Percentiles rank a stretch among this genome's conserved stretches.
Conservation (phyloP, 176 grass and related monocot species). For the Pharus latifolius region DNA sequence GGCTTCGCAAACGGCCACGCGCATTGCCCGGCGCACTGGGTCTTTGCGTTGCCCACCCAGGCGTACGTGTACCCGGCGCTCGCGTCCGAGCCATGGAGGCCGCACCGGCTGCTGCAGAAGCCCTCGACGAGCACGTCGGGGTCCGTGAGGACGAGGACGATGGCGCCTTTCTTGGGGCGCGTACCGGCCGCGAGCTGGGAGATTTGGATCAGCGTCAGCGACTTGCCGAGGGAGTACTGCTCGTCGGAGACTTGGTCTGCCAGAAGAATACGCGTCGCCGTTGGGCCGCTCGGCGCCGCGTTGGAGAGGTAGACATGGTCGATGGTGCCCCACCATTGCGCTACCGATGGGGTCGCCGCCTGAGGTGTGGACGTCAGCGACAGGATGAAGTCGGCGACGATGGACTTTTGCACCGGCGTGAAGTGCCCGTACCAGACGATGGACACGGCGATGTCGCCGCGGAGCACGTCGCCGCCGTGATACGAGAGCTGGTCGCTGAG, state of each 20-base stretch:
- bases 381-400: slow-evolving; percentile 41
- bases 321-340: slow-evolving; percentile 43
- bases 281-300: background rate
- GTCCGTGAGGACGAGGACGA: slow-evolving; percentile 35
- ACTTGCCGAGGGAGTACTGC: slow-evolving; percentile 21
- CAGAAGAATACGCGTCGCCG: slow-evolving; percentile 2
- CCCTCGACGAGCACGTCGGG: slow-evolving; percentile 27
- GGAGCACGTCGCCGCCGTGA: slow-evolving; percentile 40
- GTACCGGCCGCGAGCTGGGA: slow-evolving; percentile 2
- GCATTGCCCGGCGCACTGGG: slow-evolving; percentile 55
- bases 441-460: slow-evolving; percentile 20
- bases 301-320: slow-evolving; percentile 19
- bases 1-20: slow-evolving; percentile 62
- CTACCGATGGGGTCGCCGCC: background rate
- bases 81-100: slow-evolving; percentile 22
- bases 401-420: slow-evolving; percentile 21
- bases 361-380: slow-evolving; percentile 11
- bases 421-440: slow-evolving; percentile 44
- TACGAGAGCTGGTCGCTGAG: background rate
- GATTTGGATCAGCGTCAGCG: slow-evolving; percentile 13
- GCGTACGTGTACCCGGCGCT: slow-evolving; percentile 1
- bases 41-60: slow-evolving; percentile 36
- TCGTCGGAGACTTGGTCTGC: slow-evolving; percentile 7
- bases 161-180: background rate
- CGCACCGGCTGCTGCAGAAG: slow-evolving; percentile 45